Base-by-base conservation (phyloP, 2,329 filamentous ascomycete genomes). In the Colletotrichum ledebouriae region DNA sequence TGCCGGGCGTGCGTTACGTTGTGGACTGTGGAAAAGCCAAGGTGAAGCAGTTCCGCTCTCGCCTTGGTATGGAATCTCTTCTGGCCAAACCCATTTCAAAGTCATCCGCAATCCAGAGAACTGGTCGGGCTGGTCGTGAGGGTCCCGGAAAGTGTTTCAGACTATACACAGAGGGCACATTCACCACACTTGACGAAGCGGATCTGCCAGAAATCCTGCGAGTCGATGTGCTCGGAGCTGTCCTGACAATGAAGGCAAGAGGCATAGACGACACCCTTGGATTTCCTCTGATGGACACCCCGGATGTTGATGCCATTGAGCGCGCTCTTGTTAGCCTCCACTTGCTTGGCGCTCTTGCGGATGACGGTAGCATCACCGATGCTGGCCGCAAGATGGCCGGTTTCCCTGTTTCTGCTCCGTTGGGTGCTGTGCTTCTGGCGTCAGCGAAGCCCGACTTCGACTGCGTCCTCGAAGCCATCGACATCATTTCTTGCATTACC, bases 21-120 rank as follows among this genome's bases (percentile, higher is more conserved):
- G 87, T 99, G 20, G 96, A 99, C 76, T 92, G 92, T 63, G 96
- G 96, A 52, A 98, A 98, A 75, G 93, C 92, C 9, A 99, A 99
- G 77, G 87, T 97, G 71, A 98, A 98, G 80, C 92, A 97, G 72
- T 99, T 94, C 77, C 91, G 94, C 13, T 88, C 92, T 15, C 87
- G 90, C 0, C 85, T 98, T 0, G 94, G 94, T 5, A 90, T 99
- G 75, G 95, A 98, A 73, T 97, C 95, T 0, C 86, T 99, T 1
- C 85, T 98, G 0, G 90, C 93, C 2, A 97, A 97, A 71, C 90
- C 94, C 0, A 96, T 99, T 37, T 98, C 94, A 0, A 93, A 94
- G 75, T 97, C 95, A 0, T 97, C 96, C 1, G 95, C 96, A 0
- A 92, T 97, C 55, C 96, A 99, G 78, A 87, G 96, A 65, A 90